Base-by-base conservation (phyloP, 345 rosid species). In the Linum trigynum region DNA sequence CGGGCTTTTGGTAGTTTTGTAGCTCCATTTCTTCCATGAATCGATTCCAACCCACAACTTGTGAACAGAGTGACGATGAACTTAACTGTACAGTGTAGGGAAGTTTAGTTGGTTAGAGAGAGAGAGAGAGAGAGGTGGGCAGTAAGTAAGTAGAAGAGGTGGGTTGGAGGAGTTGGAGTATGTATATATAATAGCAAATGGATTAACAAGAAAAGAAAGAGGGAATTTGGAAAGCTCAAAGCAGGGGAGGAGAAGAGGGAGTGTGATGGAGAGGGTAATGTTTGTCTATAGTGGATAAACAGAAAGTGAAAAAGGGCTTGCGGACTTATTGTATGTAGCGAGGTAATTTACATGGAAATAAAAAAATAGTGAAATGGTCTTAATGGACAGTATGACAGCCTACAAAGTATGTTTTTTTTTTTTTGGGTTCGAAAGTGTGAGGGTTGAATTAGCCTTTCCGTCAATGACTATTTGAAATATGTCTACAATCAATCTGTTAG, bases 51-150 rank as follows among this genome's bases (percentile, higher is more conserved):
- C 39, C 11, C 10, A 63, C 71, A 23, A n/a, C 32, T 0, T 66
- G 68, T 1, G 76, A 58, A 16, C 39, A 53, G 7, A 64, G 39
- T 39, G 64, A 56, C 38, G 71, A 51, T 0, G 85, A 73, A 14
- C 37, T 63, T 0, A 36, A 9, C 10, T 50, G 58, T 42, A 92
- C 95, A 75, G 72, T 80, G 76, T 86, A 89, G 64, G 97, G 97
- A 68, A 92, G 89, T 23, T 23, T 23, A 23, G 32, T 35, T 55
- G 63, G 40, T 1, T 67, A 56, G 23, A 16, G 7, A 40, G 42
- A 3, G 38, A 37, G 63, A 65, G 43, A 64, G n/a, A 65, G 55
- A 36, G 62, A 57, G 63, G 37, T 38, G 45, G 62, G 38, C 57
- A 63, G 64, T 89, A 88, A 66, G 86, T 92, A 69, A 92, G 67